These are phyloP conservation scores for Metschnikowia amazonensis DNA, from an alignment of 805 yeast genomes.

Conservation along the genomic window DNA sequence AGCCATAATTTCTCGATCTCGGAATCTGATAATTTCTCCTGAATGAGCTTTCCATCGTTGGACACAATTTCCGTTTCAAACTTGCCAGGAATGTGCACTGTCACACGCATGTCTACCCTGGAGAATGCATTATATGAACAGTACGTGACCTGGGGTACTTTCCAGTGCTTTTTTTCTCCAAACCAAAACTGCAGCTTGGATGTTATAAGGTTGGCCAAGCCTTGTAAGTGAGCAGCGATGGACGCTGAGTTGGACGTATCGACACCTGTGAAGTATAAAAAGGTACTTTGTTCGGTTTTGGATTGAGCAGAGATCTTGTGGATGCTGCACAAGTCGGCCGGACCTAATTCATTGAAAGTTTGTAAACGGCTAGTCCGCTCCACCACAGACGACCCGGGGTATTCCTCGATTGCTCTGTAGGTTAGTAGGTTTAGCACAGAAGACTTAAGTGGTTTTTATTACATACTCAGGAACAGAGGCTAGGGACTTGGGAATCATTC, in stretches of 20 bases:
- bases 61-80: constrained; percentile 54
- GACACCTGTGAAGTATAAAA: constrained; percentile 68
- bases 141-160: constrained; percentile 67
- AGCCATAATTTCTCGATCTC: constrained; percentile 53
- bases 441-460: neutral
- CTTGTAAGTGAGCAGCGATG: constrained; percentile 70
- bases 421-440: constrained; percentile 17
- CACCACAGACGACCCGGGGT: constrained; percentile 54
- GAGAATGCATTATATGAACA: constrained; percentile 60
- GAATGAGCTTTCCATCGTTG: constrained; percentile 49
- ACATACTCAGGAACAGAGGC: constrained; percentile 40
- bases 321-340: constrained; percentile 60
- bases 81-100: constrained; percentile 72
- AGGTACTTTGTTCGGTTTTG: constrained; percentile 61
- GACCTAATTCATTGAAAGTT: constrained; percentile 64
- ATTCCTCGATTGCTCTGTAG: constrained; percentile 46
- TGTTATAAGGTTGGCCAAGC: constrained; percentile 58
- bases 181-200: constrained; percentile 71
- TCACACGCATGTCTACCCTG: constrained; percentile 64
- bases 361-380: constrained; percentile 61
- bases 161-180: constrained; percentile 67
- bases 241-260: constrained; percentile 75
- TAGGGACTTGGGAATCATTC: constrained; percentile 35
- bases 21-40: constrained; percentile 44
- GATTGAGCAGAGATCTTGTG: constrained; percentile 40